A percentile compares a stretch with the other conserved stretches of the same genome.
Conservation (phyloP, 495 filamentous ascomycete genomes). For the Aspergillus heteromorphus region DNA sequence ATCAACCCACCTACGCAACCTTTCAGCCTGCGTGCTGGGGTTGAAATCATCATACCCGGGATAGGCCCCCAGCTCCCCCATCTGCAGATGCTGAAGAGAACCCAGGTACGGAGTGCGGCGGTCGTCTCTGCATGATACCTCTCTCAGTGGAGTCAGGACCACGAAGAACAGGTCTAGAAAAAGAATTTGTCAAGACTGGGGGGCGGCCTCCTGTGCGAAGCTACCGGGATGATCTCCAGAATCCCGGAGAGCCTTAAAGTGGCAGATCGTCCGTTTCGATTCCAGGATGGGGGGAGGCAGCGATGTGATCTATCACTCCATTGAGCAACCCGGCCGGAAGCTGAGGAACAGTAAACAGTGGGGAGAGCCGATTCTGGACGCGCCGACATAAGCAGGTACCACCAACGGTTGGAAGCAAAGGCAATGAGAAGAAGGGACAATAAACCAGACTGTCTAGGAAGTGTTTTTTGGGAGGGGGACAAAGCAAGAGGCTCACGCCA, state of each 20-base stretch:
- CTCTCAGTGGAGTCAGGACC: background rate
- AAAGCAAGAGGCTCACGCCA: background rate
- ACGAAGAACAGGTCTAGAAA: constrained; percentile 19
- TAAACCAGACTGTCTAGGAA: background rate
- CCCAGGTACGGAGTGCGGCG: background rate
- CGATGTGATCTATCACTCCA: constrained; percentile 18
- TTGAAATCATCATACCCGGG: background rate
- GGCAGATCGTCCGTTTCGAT: constrained; percentile 7
- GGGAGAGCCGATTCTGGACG: background rate
- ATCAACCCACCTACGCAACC: background rate
- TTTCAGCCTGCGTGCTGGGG: background rate
- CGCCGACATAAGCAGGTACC: background rate
- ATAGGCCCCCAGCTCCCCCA: background rate
- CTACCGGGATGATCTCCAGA: constrained; percentile 16
- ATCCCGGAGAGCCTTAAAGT: constrained; percentile 13
- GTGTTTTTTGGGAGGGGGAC: background rate
- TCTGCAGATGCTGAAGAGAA: background rate
- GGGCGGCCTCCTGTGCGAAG: constrained; percentile 7
- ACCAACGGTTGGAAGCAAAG: background rate
- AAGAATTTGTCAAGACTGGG: constrained; percentile 17
- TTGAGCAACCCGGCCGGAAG: background rate
- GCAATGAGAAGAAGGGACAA: background rate
- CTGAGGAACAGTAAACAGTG: background rate
- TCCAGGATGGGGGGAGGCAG: constrained; percentile 11
- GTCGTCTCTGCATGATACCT: background rate